Evolutionary conservation across 177 flowering plant genomes (phyloP).

Genomic region (Vitis hybrid): DNA sequence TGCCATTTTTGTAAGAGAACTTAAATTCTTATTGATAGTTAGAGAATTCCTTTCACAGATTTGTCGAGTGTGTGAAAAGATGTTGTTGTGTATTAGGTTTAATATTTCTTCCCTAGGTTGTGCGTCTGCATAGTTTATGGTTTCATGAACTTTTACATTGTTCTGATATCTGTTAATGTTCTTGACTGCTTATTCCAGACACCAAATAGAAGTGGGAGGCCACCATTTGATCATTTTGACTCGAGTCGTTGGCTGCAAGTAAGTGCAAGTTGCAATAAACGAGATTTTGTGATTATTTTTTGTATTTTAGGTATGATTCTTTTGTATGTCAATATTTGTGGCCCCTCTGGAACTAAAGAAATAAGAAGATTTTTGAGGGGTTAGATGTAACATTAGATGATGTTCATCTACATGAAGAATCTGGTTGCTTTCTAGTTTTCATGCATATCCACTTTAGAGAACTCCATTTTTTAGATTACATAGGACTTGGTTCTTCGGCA

Average conservation of each 20-base stretch:
- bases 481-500: background rate
- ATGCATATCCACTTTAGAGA: background rate
- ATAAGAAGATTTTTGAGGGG: too few species aligned
- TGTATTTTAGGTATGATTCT: background rate
- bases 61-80: background rate
- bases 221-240: conserved; percentile 75
- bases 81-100: background rate
- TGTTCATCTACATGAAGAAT: too few species aligned
- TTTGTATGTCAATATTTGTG: background rate
- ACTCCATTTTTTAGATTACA: background rate
- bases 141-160: background rate
- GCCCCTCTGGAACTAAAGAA: too few species aligned
- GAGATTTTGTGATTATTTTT: background rate
- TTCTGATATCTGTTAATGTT: conserved; percentile 8
- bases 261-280: conserved; percentile 18
- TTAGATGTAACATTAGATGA: too few species aligned
- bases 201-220: conserved; percentile 76
- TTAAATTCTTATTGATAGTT: background rate
- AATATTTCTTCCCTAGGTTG: background rate
- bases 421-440: too few species aligned
- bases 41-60: background rate
- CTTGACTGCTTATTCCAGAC: conserved; percentile 44
- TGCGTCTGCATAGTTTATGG: background rate
- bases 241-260: conserved; percentile 89
- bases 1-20: background rate